phyloP scores from a whole-genome alignment of 2,329 filamentous ascomycete genomes.

The Cyphellophora europaea region DNA sequence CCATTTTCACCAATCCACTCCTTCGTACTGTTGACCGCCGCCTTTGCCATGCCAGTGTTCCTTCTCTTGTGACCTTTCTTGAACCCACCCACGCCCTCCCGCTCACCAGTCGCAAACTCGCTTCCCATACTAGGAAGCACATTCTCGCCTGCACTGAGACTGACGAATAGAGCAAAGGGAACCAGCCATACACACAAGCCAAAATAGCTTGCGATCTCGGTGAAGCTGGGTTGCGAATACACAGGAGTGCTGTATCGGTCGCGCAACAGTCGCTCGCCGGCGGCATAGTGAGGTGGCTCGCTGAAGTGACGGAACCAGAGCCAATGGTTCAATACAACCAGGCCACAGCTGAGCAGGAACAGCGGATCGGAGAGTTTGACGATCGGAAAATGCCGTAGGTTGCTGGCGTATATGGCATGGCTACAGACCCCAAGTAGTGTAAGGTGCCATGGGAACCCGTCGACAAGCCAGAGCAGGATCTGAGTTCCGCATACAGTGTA shows the following conservation, averaged over 20 bases:
- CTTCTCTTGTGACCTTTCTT: slow-evolving; percentile 31
- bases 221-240: slow-evolving; percentile 63
- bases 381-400: slow-evolving; percentile 65
- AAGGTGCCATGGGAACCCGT: slow-evolving; percentile 72
- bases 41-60: slow-evolving; percentile 54
- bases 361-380: slow-evolving; percentile 82
- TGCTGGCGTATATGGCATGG: slow-evolving; percentile 79
- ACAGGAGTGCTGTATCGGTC: slow-evolving; percentile 28
- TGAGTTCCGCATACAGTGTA: slow-evolving; percentile 72
- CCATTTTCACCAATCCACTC: slow-evolving; percentile 55
- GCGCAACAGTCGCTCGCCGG: slow-evolving; percentile 18
- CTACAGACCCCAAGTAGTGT: slow-evolving; percentile 67
- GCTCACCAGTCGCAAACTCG: slow-evolving; percentile 54
- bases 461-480: slow-evolving; percentile 63
- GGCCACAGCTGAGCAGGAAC: slow-evolving; percentile 72
- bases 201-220: slow-evolving; percentile 92
- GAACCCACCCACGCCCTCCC: slow-evolving; percentile 17
- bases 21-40: slow-evolving; percentile 48
- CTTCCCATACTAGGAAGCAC: slow-evolving; percentile 86
- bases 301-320: slow-evolving; percentile 95
- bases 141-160: slow-evolving; percentile 86
- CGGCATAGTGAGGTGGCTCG: slow-evolving; percentile 39
- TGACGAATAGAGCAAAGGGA: slow-evolving; percentile 91
- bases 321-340: slow-evolving; percentile 86
- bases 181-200: slow-evolving; percentile 95